These are phyloP conservation scores for Cerrena zonata DNA, from an alignment of 1,284 basidiomycete genomes.

Conservation along the genomic window DNA sequence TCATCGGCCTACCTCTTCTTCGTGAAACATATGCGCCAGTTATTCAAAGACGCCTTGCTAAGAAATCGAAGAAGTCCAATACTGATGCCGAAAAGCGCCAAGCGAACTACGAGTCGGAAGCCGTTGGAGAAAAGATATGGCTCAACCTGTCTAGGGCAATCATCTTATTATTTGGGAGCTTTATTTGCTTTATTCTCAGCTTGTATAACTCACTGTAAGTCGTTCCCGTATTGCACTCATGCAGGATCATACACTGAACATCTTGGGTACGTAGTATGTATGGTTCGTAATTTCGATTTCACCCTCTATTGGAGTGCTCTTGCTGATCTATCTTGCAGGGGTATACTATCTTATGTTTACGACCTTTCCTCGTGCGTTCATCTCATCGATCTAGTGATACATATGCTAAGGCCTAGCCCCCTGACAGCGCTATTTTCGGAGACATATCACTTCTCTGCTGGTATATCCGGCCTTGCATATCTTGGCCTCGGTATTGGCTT, in stretches of 20 bases:
- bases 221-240: slow-evolving; percentile 31
- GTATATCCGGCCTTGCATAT: slow-evolving; percentile 33
- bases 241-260: neutral
- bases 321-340: slow-evolving; percentile 24
- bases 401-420: neutral
- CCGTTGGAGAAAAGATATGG: slow-evolving; percentile 33
- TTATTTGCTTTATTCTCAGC: slow-evolving; percentile 55
- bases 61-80: slow-evolving; percentile 14
- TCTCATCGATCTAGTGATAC: neutral
- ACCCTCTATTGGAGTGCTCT: neutral
- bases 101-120: slow-evolving; percentile 13
- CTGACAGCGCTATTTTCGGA: slow-evolving; percentile 16
- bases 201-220: slow-evolving; percentile 59
- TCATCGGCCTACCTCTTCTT: slow-evolving; percentile 47
- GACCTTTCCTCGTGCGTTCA: slow-evolving; percentile 38
- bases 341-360: slow-evolving; percentile 70
- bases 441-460: slow-evolving; percentile 28
- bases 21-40: slow-evolving; percentile 59
- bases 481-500: slow-evolving; percentile 36
- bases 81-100: slow-evolving; percentile 25
- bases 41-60: slow-evolving; percentile 41
- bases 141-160: slow-evolving; percentile 45
- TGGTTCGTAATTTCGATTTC: neutral
- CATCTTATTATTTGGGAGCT: slow-evolving; percentile 45
- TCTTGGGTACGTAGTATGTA: neutral